Evolutionary conservation across 1,284 basidiomycete genomes (phyloP).

Genomic region (Apiotrichum akiyoshidainum): DNA sequence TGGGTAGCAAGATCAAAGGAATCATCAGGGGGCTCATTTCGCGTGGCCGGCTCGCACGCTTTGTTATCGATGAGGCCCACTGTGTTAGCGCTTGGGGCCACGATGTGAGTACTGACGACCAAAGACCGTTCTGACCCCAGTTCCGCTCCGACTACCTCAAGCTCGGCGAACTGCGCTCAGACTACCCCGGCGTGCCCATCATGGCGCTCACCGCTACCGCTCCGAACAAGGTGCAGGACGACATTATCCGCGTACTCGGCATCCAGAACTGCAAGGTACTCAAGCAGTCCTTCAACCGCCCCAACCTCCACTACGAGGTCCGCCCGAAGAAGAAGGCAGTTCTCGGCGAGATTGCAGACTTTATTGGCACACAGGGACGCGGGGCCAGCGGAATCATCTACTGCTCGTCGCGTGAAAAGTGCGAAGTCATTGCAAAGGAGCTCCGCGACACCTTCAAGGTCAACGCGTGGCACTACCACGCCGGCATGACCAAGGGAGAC

Average conservation of each 20-base stretch:
- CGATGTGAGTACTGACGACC: conserved; percentile 39
- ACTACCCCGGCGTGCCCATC: conserved; percentile 77
- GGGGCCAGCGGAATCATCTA: conserved; percentile 83
- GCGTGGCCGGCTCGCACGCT: conserved; percentile 67
- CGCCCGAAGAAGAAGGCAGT: conserved; percentile 60
- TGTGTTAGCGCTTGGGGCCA: conserved; percentile 65
- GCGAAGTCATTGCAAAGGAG: conserved; percentile 72
- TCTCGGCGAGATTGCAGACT: conserved; percentile 65
- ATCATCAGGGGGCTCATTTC: conserved; percentile 62
- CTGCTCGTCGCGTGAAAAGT: conserved; percentile 66
- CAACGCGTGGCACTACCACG: conserved; percentile 80
- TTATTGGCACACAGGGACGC: conserved; percentile 63
- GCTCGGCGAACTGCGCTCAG: conserved; percentile 65
- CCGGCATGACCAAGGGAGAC: conserved; percentile 66
- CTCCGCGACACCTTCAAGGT: conserved; percentile 62
- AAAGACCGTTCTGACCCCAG: conserved; percentile 24
- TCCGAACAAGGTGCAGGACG: conserved; percentile 68
- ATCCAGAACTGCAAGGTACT: conserved; percentile 63
- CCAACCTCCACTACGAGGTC: conserved; percentile 82
- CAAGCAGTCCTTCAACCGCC: conserved; percentile 85
- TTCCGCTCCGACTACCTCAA: conserved; percentile 56
- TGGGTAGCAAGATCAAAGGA: conserved; percentile 59
- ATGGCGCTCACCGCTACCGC: conserved; percentile 97
- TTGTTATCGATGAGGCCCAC: conserved; percentile 96
- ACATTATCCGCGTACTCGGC: conserved; percentile 71